These are phyloP conservation scores for Pulveroboletus sp. DNA, from an alignment of 768 basidiomycete species.

Conservation along the genomic window DNA sequence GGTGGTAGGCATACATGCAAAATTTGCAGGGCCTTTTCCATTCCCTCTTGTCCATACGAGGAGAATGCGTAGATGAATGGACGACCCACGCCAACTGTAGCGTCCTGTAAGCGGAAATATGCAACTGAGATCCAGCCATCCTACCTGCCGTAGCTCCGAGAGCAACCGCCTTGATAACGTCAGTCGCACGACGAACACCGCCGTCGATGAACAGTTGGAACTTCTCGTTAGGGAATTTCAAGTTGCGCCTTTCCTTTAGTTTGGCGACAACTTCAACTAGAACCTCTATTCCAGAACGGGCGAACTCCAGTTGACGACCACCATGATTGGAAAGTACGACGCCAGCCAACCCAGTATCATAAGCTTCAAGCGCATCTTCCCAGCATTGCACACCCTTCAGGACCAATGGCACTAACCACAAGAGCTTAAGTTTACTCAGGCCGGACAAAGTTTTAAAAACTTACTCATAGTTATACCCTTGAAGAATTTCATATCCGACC, in stretches of 20 bases:
- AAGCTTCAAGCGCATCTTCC: slow-evolving; percentile 88
- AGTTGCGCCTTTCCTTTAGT: slow-evolving; percentile 60
- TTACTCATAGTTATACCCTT: slow-evolving; percentile 68
- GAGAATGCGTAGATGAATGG: slow-evolving; percentile 89
- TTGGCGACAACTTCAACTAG: slow-evolving; percentile 79
- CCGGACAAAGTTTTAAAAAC: slow-evolving; percentile 7
- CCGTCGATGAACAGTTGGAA: slow-evolving; percentile 92
- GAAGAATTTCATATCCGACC: slow-evolving; percentile 68
- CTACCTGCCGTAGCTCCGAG: slow-evolving; percentile 83
- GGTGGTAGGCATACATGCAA: slow-evolving; percentile 48
- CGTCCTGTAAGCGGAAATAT: slow-evolving; percentile 6
- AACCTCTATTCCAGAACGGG: slow-evolving; percentile 87
- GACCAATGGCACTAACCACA: slow-evolving; percentile 71
- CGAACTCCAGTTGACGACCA: slow-evolving; percentile 72
- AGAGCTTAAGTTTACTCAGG: slow-evolving; percentile 2
- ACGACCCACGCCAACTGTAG: slow-evolving; percentile 72
- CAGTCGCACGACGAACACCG: slow-evolving; percentile 88
- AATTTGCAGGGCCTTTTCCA: slow-evolving; percentile 78
- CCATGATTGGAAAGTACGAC: slow-evolving; percentile 88
- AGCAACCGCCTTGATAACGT: slow-evolving; percentile 84
- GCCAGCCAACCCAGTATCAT: slow-evolving; percentile 67
- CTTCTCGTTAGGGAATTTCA: slow-evolving; percentile 69
- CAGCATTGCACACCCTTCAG: slow-evolving; percentile 88
- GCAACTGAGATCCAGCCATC: neutral
- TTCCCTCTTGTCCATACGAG: slow-evolving; percentile 83